Percentiles rank a stretch among this genome's conserved stretches.
These are phyloP conservation scores for Canavalia gladiata DNA, from an alignment of 306 rosid genomes.

Conservation along the genomic window DNA sequence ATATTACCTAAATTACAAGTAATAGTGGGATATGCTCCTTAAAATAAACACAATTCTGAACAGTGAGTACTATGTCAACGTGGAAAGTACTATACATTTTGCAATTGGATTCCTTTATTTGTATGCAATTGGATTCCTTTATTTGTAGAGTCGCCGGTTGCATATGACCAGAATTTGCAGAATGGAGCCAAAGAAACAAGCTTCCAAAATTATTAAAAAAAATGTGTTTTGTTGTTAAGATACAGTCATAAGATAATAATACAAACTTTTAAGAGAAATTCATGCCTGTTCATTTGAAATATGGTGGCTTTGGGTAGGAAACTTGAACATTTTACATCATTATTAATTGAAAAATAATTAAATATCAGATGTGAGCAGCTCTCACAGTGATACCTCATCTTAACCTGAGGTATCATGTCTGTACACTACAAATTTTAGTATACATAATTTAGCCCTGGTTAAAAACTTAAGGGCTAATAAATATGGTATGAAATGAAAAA, in stretches of 20 bases:
- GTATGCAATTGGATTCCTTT: constrained; percentile 31
- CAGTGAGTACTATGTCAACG: neutral
- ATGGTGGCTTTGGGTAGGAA: neutral
- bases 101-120: constrained; percentile 28
- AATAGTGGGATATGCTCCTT: constrained; percentile 4
- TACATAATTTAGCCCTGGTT: constrained; percentile 53
- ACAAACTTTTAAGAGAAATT: constrained; percentile 29
- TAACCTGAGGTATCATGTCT: constrained; percentile 18
- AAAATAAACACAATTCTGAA: neutral
- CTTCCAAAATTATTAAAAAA: constrained; percentile 4
- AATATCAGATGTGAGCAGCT: constrained; percentile 21
- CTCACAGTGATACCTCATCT: constrained; percentile 35
- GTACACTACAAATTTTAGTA: constrained; percentile 36
- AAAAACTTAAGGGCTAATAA: constrained; percentile 56
- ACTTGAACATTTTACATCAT: constrained; percentile 29
- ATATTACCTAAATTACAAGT: constrained; percentile 4
- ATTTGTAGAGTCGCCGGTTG: constrained; percentile 30
- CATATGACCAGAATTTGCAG: constrained; percentile 10
- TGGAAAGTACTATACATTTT: neutral
- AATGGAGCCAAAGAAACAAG: constrained; percentile 29
- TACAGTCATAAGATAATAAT: neutral
- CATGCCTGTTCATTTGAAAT: neutral
- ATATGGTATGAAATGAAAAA: constrained; percentile 41
- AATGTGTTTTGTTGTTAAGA: neutral
- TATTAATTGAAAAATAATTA: constrained; percentile 21